Conservation (phyloP, 2,329 filamentous ascomycete genomes). For the Emergomyces orientalis region DNA sequence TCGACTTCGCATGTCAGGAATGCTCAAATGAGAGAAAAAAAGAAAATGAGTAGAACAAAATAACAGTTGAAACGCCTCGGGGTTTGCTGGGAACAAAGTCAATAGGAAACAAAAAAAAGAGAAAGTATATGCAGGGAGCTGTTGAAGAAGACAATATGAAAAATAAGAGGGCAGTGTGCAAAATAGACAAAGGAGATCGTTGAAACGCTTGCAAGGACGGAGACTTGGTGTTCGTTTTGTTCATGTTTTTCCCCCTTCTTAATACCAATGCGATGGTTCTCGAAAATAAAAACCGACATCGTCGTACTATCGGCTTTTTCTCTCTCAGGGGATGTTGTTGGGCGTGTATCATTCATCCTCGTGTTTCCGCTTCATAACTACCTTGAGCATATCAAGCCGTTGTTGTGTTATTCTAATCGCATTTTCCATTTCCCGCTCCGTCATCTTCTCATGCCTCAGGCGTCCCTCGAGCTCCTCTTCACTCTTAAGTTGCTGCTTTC, state of each 20-base stretch:
- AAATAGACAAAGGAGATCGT: background rate
- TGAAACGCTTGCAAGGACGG: background rate
- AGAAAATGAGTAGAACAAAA: background rate
- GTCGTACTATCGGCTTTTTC: constrained; percentile 9
- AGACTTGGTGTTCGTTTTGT: background rate
- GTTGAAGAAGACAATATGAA: background rate
- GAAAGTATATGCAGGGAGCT: background rate
- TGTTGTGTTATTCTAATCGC: constrained; percentile 82
- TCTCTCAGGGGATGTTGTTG: constrained; percentile 3
- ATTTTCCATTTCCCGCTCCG: constrained; percentile 64
- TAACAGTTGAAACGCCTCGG: background rate
- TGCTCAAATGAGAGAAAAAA: background rate
- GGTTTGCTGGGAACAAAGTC: background rate
- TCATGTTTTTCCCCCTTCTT: background rate
- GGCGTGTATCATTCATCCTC: constrained; percentile 13
- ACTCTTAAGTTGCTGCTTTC: constrained; percentile 25
- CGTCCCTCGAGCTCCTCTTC: constrained; percentile 45
- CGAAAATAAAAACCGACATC: constrained; percentile 1
- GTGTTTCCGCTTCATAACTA: constrained; percentile 52
- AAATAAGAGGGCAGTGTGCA: background rate
- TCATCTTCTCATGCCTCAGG: constrained; percentile 58
- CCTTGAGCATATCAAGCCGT: constrained; percentile 66
- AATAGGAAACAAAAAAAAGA: background rate
- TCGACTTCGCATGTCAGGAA: background rate
- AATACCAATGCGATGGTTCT: background rate